Percentiles rank a stretch among this genome's conserved stretches.
Evolutionary conservation across 1,139 yeast species (phyloP).

Genomic region (Saccharomyces hybrid): DNA sequence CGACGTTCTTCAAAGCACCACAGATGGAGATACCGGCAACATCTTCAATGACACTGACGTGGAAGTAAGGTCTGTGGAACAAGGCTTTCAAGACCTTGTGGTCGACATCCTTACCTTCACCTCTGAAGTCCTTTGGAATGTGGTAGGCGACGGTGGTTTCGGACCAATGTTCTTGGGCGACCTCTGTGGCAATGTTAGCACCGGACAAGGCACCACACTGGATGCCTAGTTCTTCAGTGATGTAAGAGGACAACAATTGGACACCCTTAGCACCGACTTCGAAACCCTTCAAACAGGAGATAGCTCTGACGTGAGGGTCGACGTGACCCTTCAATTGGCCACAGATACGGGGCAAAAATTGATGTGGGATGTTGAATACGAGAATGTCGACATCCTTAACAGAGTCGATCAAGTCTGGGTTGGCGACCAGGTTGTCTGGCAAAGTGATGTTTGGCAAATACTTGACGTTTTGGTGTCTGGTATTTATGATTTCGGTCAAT

Average conservation of each 20-base stretch:
- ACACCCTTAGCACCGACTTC: constrained; percentile 77
- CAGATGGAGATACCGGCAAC: constrained; percentile 91
- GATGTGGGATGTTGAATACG: constrained; percentile 91
- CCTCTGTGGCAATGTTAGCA: constrained; percentile 92
- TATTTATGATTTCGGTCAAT: constrained; percentile 80
- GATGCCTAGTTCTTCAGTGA: constrained; percentile 68
- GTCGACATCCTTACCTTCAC: constrained; percentile 68
- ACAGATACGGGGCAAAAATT: constrained; percentile 69
- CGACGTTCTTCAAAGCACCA: constrained; percentile 91
- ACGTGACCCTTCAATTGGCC: constrained; percentile 70
- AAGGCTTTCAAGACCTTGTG: constrained; percentile 57
- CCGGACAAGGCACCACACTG: constrained; percentile 93
- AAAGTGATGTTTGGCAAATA: constrained; percentile 74
- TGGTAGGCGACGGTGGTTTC: constrained; percentile 92
- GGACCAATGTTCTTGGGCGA: constrained; percentile 86
- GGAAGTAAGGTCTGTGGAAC: constrained; percentile 94
- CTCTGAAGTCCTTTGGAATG: constrained; percentile 57
- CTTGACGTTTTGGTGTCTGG: constrained; percentile 80
- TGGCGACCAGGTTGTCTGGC: constrained; percentile 75
- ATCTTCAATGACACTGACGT: constrained; percentile 79
- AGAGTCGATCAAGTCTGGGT: constrained; percentile 68
- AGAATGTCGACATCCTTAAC: constrained; percentile 73
- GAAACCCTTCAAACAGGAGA: constrained; percentile 89
- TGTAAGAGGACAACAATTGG: constrained; percentile 65
- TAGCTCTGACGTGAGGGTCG: constrained; percentile 63